Evolutionary conservation across 305 asterid genomes (phyloP).

Genomic region (Rubia peregrina): DNA sequence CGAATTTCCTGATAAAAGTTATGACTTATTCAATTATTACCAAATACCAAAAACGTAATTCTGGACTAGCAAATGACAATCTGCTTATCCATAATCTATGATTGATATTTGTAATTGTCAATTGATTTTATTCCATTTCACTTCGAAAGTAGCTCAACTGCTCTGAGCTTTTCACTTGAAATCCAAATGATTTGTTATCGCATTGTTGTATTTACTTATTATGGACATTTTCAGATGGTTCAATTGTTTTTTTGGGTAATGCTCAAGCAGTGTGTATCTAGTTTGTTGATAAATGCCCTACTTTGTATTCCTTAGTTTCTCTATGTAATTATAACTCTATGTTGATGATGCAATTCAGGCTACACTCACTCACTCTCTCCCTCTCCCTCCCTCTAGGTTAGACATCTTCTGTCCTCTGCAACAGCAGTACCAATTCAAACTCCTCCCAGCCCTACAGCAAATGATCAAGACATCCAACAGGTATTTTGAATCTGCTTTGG

Average conservation of each 20-base stretch:
- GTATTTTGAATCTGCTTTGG: constrained; percentile 30
- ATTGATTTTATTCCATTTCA: background rate
- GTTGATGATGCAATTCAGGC: background rate
- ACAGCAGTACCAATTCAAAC: constrained; percentile 87
- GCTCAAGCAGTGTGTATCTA: background rate
- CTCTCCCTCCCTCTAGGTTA: constrained; percentile 44
- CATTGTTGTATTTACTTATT: background rate
- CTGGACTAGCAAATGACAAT: no score
- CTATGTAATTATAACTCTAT: background rate
- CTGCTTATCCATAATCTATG: background rate
- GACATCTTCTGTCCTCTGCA: constrained; percentile 88
- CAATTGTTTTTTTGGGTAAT: background rate
- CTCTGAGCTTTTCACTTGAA: background rate
- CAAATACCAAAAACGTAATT: no score
- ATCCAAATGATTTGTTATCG: background rate
- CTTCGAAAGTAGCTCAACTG: background rate
- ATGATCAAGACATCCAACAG: constrained; percentile 98
- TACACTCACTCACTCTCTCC: background rate
- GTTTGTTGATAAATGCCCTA: background rate
- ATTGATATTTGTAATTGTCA: background rate
- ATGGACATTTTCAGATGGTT: background rate
- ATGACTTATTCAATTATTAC: no score
- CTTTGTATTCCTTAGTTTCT: background rate
- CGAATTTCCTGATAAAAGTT: no score
- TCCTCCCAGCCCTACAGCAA: constrained; percentile 79